These are phyloP conservation scores for Stipa capillata DNA, from an alignment of 176 grass and related monocot genomes.

Conservation along the genomic window DNA sequence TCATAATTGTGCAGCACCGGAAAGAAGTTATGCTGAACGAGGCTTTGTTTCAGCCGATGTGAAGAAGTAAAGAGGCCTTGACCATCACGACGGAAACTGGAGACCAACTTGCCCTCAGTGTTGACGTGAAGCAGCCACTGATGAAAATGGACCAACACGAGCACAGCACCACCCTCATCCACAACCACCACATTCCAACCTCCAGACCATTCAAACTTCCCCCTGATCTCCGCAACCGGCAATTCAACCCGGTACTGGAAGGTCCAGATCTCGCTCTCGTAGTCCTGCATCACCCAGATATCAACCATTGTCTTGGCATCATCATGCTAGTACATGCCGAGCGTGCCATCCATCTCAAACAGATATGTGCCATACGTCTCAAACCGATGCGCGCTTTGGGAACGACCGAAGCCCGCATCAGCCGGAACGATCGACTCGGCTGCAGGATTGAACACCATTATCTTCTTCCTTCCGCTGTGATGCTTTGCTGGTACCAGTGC, in stretches of 20 bases:
- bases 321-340: neutral
- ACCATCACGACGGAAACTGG: neutral
- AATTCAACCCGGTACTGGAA: neutral
- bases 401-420: neutral
- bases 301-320: neutral
- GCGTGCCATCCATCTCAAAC: neutral
- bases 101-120: neutral
- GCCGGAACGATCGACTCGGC: neutral
- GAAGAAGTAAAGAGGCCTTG: neutral
- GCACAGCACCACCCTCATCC: neutral
- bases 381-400: neutral
- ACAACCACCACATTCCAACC: neutral
- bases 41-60: neutral
- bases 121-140: neutral
- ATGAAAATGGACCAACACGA: neutral
- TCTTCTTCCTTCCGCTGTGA: neutral
- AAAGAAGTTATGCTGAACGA: neutral
- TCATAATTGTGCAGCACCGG: neutral
- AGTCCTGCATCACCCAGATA: neutral
- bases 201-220: neutral
- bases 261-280: neutral
- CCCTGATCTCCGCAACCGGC: neutral
- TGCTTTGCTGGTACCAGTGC: neutral
- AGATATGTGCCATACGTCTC: neutral
- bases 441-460: neutral